Conservation (phyloP, 2,329 filamentous ascomycete genomes). For the Byssoonygena ceratinophila region DNA sequence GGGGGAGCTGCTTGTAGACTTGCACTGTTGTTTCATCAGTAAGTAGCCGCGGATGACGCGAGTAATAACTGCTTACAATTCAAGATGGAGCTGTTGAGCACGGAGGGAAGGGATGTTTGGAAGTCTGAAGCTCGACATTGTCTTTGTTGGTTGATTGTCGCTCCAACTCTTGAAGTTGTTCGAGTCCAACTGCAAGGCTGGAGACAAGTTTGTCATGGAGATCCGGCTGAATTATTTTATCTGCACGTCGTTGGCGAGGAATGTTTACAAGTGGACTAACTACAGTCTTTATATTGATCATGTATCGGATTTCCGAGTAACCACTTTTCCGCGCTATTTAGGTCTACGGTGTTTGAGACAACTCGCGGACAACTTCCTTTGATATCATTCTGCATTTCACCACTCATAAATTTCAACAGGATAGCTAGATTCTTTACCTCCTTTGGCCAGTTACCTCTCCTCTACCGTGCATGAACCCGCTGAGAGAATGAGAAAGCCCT, state of each 20-base stretch:
- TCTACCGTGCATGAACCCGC: background rate
- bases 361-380: no score
- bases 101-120: constrained; percentile 46
- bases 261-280: no score
- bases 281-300: no score
- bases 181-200: no score
- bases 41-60: background rate
- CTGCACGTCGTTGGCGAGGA: no score
- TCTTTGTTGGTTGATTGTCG: background rate
- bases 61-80: constrained; percentile 54
- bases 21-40: constrained; percentile 46
- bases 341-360: no score
- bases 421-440: no score
- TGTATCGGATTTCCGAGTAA: no score
- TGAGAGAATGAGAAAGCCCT: background rate
- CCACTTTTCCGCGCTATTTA: no score
- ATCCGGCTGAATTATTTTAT: no score
- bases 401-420: no score
- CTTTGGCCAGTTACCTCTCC: background rate
- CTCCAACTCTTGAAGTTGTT: background rate
- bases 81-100: constrained; percentile 65
- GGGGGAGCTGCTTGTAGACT: constrained; percentile 74
- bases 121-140: constrained; percentile 30
- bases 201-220: background rate
- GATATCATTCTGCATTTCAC: no score